A percentile compares a stretch with the other conserved stretches of the same genome.
Conservation (phyloP, 2,329 filamentous ascomycete genomes). For the Colletotrichum chrysophilum region DNA sequence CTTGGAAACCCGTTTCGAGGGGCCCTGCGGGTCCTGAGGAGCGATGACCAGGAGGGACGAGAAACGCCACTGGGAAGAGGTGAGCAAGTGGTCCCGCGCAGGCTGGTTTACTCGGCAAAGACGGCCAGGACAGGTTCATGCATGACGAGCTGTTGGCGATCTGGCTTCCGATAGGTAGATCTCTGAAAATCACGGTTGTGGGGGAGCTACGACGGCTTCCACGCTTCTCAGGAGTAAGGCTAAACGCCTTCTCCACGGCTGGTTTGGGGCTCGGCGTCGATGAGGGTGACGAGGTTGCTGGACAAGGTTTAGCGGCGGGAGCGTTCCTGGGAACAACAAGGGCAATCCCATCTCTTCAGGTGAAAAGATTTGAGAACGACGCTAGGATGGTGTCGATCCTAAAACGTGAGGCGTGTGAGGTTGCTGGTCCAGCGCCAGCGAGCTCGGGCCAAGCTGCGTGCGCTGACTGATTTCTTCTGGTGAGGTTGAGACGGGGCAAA, state of each 20-base stretch:
- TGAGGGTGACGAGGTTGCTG: background rate
- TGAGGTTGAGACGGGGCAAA: constrained; percentile 9
- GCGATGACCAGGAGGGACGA: background rate
- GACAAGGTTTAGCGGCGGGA: constrained; percentile 14
- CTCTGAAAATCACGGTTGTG: background rate
- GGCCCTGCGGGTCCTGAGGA: background rate
- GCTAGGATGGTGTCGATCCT: constrained; percentile 18
- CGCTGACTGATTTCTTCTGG: background rate
- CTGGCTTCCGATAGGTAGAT: constrained; percentile 16
- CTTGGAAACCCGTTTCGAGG: constrained; percentile 8
- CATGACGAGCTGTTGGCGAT: constrained; percentile 11
- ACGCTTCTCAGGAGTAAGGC: constrained; percentile 2
- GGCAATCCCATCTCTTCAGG: background rate
- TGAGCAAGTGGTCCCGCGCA: background rate
- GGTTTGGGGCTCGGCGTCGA: constrained; percentile 14
- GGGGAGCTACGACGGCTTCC: background rate
- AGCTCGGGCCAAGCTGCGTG: constrained; percentile 9
- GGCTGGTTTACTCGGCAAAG: constrained; percentile 6
- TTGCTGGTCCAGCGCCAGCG: background rate
- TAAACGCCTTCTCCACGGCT: background rate
- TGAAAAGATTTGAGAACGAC: constrained; percentile 9
- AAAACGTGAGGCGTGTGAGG: constrained; percentile 19
- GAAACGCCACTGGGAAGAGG: background rate
- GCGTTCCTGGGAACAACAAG: constrained; percentile 16
- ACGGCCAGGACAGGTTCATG: background rate